Percentiles rank a stretch among this genome's conserved stretches.
Conservation (phyloP, 805 yeast species). For the Wickerhamiella qilinensis region DNA sequence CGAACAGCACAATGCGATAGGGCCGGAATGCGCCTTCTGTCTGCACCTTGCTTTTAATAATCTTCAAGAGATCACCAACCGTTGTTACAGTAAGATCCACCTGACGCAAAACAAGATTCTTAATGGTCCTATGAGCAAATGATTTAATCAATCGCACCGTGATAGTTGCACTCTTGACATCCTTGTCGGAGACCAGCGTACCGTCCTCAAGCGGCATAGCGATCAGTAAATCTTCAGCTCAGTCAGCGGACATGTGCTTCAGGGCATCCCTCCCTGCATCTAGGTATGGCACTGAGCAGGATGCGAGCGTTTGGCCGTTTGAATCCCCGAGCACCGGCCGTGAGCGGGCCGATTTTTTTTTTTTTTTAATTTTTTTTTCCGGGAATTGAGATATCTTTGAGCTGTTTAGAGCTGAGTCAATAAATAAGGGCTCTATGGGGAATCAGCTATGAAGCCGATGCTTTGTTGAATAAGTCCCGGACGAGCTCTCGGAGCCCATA, state of each 20-base stretch:
- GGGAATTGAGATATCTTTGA: too few relatives aligned
- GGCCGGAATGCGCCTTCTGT: constrained; percentile 65
- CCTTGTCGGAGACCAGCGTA: not conserved
- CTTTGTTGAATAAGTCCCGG: constrained; percentile 12
- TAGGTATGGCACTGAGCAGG: too few relatives aligned
- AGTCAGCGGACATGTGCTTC: too few relatives aligned
- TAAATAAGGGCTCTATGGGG: not conserved
- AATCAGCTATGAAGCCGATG: too few relatives aligned
- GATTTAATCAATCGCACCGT: constrained; percentile 83
- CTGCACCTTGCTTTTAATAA: constrained; percentile 29
- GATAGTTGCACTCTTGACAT: constrained; percentile 35
- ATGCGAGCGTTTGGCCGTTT: too few relatives aligned
- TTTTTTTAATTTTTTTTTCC: too few relatives aligned
- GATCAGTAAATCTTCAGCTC: too few relatives aligned
- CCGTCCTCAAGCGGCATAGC: not conserved
- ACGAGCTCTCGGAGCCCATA: constrained; percentile 18
- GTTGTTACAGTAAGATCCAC: constrained; percentile 58
- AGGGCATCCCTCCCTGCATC: too few relatives aligned
- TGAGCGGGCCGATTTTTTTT: too few relatives aligned
- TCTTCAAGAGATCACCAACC: constrained; percentile 43
- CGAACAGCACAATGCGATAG: constrained; percentile 49
- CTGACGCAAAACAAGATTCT: constrained; percentile 51
- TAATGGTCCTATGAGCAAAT: constrained; percentile 79
- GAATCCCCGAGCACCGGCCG: too few relatives aligned
- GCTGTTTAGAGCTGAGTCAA: not conserved